Conservation (phyloP, 331 rosid genomes). For the Pyrus hybrid region DNA sequence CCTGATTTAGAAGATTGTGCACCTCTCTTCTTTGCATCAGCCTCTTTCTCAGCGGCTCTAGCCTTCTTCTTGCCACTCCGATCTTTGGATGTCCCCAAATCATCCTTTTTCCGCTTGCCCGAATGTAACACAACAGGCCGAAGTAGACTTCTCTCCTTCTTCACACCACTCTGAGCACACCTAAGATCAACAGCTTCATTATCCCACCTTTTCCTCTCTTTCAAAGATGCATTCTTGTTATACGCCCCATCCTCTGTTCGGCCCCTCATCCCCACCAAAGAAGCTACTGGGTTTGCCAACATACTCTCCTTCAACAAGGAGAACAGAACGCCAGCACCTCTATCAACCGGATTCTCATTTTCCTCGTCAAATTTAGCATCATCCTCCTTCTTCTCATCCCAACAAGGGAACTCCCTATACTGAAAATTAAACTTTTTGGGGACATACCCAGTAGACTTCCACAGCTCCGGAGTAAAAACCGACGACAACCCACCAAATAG, state of each 20-base stretch:
- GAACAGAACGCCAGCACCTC: conserved; percentile 72
- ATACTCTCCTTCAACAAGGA: conserved; percentile 59
- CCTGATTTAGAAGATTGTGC: conserved; percentile 68
- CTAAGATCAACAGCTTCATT: conserved; percentile 26
- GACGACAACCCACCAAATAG: conserved; percentile 51
- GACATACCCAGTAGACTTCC: conserved; percentile 88
- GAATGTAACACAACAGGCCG: conserved; percentile 56
- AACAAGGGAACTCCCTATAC: conserved; percentile 79
- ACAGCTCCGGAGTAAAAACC: conserved; percentile 61
- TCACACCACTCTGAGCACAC: conserved; percentile 32
- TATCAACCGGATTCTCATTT: conserved; percentile 48
- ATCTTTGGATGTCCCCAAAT: conserved; percentile 47
- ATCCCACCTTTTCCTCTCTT: conserved; percentile 41
- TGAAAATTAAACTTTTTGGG: conserved; percentile 80
- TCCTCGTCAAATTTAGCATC: conserved; percentile 29
- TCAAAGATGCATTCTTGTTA: conserved; percentile 30
- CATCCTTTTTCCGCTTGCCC: conserved; percentile 66
- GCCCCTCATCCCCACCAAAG: conserved; percentile 53
- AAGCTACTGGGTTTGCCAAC: conserved; percentile 41
- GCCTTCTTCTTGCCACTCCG: conserved; percentile 63
- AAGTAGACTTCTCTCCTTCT: conserved; percentile 66
- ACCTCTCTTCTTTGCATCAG: conserved; percentile 48
- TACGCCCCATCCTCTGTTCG: conserved; percentile 25
- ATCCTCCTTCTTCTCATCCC: conserved; percentile 37
- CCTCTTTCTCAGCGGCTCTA: conserved; percentile 52